Percentiles rank a stretch among this genome's conserved stretches.
Conservation (phyloP, 2,329 filamentous ascomycete species). For the Xylaria sp. region DNA sequence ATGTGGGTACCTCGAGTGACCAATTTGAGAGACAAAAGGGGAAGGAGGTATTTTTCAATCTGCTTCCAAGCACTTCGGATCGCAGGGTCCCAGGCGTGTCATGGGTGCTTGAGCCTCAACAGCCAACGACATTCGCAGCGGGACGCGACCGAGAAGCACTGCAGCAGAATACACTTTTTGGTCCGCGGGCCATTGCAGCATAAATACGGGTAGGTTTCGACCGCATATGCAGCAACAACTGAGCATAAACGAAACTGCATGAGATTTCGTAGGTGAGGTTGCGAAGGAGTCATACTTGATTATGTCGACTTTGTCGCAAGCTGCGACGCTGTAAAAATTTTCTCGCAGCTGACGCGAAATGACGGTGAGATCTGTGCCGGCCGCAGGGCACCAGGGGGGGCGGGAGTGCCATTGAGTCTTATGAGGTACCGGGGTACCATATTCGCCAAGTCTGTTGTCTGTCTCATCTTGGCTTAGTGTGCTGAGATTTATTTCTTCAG, state of each 20-base stretch:
- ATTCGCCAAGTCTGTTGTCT: neutral
- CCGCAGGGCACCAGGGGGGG: neutral
- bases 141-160: neutral
- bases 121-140: neutral
- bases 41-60: neutral
- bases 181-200: no score
- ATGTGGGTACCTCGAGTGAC: conserved; percentile 7
- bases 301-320: neutral
- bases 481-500: no score
- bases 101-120: neutral
- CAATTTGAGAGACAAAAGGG: neutral
- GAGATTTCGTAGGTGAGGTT: no score
- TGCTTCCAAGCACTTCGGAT: neutral
- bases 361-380: conserved; percentile 21
- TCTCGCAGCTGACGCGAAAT: conserved; percentile 22
- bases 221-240: no score
- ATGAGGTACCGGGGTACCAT: neutral
- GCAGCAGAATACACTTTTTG: no score
- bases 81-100: neutral
- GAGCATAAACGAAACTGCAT: no score
- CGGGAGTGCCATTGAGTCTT: neutral
- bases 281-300: no score
- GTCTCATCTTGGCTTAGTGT: conserved; percentile 17
- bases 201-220: no score
- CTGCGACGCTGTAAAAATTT: conserved; percentile 8